phyloP scores from a whole-genome alignment of 495 filamentous ascomycete genomes.

The Lindgomyces ingoldianus region DNA sequence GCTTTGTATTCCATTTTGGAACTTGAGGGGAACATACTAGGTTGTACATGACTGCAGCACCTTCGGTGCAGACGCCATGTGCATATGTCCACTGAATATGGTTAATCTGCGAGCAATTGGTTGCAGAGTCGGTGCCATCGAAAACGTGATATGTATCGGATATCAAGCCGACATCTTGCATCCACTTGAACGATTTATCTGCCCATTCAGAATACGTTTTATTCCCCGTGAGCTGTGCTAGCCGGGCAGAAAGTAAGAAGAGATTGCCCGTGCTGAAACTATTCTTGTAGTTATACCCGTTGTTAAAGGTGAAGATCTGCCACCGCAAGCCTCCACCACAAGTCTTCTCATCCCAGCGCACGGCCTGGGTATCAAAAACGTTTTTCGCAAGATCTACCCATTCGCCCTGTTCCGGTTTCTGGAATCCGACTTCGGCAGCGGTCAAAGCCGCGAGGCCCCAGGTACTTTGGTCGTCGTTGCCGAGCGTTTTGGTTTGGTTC shows the following conservation, averaged over 20 bases:
- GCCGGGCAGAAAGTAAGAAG: constrained; percentile 69
- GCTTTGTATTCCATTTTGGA: neutral
- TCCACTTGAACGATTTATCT: constrained; percentile 72
- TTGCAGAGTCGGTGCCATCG: neutral
- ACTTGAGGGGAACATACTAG: neutral
- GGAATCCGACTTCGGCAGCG: constrained; percentile 71
- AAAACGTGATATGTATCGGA: neutral
- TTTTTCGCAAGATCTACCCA: constrained; percentile 59
- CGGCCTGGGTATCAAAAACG: constrained; percentile 69
- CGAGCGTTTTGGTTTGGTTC: constrained; percentile 59
- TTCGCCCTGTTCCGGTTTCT: constrained; percentile 52
- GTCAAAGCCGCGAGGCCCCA: constrained; percentile 75
- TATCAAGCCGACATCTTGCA: constrained; percentile 55
- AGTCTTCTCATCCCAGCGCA: constrained; percentile 54
- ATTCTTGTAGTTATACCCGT: constrained; percentile 61
- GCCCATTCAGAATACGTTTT: constrained; percentile 74
- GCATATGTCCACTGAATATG: constrained; percentile 6
- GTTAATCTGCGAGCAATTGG: constrained; percentile 2
- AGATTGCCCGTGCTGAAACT: constrained; percentile 68
- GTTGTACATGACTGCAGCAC: constrained; percentile 21
- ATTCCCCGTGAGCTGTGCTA: constrained; percentile 72
- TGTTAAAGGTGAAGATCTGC: constrained; percentile 51
- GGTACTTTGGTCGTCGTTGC: constrained; percentile 79
- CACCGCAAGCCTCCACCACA: constrained; percentile 55
- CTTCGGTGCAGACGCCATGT: neutral